Evolutionary conservation across 768 basidiomycete genomes (phyloP), one percentile per base, ranked within the genome.

Genomic region (Podaxis pistillaris): DNA sequence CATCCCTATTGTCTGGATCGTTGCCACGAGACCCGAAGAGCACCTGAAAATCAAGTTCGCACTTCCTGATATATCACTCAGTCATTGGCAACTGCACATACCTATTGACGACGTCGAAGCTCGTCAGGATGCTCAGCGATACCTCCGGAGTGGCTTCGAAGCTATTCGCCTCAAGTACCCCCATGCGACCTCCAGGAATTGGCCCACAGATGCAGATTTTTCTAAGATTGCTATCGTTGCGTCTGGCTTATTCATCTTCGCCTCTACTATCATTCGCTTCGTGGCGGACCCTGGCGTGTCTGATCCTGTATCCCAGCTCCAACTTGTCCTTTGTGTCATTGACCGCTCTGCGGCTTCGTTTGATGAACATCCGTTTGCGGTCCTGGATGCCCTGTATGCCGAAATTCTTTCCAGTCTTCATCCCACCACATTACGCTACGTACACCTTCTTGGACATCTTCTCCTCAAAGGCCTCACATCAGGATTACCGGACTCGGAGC

Each of bases 11-110:
- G 61, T 52, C 13, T 70, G 73, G 49, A 28, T 75, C 8, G 66
- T 75, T 28, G 59, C 68, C 1, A 71, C 71, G 49, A 60, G 74
- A 1, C 69, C 72, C 5, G 74, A 74, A 40, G 47, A 50, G 22
- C 47, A 50, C 22, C 47, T 50, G 22, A 50, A 22, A 12, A 22
- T 24, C 22, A 50, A 50, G 22, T 50, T 50, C 12, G n/a, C 47
- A n/a, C 47, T 24, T 26, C 24, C 47, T 24, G 47, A 50, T 22
- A 24, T 50, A 8, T 50, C 47, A 5, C 9, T 19, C 47, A 24
- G n/a, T 7, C 47, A 50, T 13, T 50, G 47, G 47, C 22, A 11
- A 50, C 11, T 50, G 3, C 22, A 50, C 22, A 22, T 50, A 8
- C 22, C 47, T 26, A 50, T 50, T 19, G 47, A 50, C 24, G 47